Conservation (phyloP, 768 basidiomycete genomes). For the Leucosporidium yakuticum region DNA sequence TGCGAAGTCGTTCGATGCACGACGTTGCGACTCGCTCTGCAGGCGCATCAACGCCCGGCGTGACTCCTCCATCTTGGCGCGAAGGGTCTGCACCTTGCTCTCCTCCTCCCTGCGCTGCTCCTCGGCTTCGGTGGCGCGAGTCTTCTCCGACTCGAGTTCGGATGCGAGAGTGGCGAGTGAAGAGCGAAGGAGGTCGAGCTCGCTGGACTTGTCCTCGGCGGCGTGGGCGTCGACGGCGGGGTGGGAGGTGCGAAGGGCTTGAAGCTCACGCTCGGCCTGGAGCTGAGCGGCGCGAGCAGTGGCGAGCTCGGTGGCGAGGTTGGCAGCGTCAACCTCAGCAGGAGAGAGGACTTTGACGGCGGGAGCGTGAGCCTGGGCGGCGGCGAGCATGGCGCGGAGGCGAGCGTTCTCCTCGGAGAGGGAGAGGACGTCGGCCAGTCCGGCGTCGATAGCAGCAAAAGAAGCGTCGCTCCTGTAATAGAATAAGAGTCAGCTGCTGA, state of each 20-base stretch:
- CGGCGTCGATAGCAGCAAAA: conserved; percentile 25
- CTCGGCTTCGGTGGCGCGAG: conserved; percentile 16
- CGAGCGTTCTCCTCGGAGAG: conserved; percentile 28
- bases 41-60: conserved; percentile 33
- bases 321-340: conserved; percentile 7
- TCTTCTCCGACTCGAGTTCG: conserved; percentile 26
- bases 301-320: conserved; percentile 15
- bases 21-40: conserved; percentile 23
- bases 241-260: background rate
- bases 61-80: conserved; percentile 33
- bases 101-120: conserved; percentile 20
- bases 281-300: conserved; percentile 12
- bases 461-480: conserved; percentile 20
- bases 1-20: conserved; percentile 4
- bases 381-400: conserved; percentile 22
- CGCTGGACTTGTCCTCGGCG: conserved; percentile 17
- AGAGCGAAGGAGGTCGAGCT: conserved; percentile 12
- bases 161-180: conserved; percentile 28
- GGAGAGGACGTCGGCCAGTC: conserved; percentile 12
- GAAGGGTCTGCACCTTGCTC: conserved; percentile 33
- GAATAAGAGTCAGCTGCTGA: no score
- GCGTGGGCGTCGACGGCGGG: background rate
- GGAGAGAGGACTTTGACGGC: background rate
- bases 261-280: conserved; percentile 14
- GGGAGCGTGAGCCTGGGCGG: background rate